A percentile compares a stretch with the other conserved stretches of the same genome.
Evolutionary conservation across 495 filamentous ascomycete species (phyloP).

Genomic region (Rostrohypoxylon terebratum): DNA sequence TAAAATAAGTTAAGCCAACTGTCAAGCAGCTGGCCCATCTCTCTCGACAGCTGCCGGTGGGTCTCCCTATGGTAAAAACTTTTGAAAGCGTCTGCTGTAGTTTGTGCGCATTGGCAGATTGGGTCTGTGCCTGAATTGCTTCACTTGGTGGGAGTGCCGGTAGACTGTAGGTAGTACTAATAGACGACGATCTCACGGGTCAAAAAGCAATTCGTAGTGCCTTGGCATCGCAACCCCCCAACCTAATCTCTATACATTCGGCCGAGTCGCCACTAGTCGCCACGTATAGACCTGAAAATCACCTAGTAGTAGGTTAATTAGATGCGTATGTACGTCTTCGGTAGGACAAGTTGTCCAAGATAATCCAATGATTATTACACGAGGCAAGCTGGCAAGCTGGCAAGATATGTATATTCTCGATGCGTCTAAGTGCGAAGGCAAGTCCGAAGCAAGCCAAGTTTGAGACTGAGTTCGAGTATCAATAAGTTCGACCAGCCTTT

Average conservation of each 20-base stretch:
- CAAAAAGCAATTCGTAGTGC: not conserved
- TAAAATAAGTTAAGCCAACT: too few relatives aligned
- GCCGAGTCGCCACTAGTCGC: constrained; percentile 7
- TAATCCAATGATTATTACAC: constrained; percentile 5
- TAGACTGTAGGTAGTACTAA: too few relatives aligned
- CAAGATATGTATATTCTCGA: not conserved
- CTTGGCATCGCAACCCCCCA: not conserved
- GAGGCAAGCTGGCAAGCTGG: not conserved
- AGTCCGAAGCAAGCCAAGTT: constrained; percentile 1
- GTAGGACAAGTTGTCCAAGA: not conserved
- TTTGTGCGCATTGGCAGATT: constrained; percentile 1
- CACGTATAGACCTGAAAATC: not conserved
- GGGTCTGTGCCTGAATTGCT: constrained; percentile 1
- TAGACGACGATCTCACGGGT: not conserved
- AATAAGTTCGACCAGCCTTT: not conserved
- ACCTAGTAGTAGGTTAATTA: not conserved
- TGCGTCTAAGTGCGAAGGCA: constrained; percentile 9
- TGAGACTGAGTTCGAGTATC: not conserved
- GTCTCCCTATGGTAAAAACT: too few relatives aligned
- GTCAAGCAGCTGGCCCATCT: too few relatives aligned
- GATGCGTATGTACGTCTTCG: not conserved
- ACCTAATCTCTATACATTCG: not conserved
- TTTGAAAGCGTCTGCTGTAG: too few relatives aligned
- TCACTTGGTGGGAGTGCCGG: not conserved
- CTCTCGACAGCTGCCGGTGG: too few relatives aligned